A percentile compares a stretch with the other conserved stretches of the same genome.
phyloP scores from a whole-genome alignment of 441 rosid genomes.

The Pelargonium cotyledonis region DNA sequence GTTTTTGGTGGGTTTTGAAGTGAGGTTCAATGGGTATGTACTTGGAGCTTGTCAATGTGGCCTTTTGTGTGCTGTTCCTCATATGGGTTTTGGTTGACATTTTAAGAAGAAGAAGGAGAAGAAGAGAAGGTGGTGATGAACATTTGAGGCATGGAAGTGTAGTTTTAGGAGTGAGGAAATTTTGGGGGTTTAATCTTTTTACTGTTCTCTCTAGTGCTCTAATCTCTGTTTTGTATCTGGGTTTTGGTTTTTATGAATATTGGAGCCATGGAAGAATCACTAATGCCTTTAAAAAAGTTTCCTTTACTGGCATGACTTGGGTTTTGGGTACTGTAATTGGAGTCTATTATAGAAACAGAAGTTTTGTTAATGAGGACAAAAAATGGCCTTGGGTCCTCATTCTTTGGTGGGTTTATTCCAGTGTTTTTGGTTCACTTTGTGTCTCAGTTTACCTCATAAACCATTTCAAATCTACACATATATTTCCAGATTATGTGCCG shows the following conservation, averaged over 20 bases:
- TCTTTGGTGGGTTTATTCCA: slow-evolving; percentile 49
- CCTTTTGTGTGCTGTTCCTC: slow-evolving; percentile 27
- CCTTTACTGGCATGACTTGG: slow-evolving; percentile 37
- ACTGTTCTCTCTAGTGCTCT: slow-evolving; percentile 25
- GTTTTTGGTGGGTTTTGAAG: slow-evolving; percentile 3
- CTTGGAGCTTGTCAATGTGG: slow-evolving; percentile 28
- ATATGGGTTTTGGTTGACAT: slow-evolving; percentile 29
- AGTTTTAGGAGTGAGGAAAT: slow-evolving; percentile 5
- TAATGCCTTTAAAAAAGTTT: slow-evolving; percentile 35
- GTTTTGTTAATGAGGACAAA: slow-evolving; percentile 32
- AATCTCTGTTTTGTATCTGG: slow-evolving; percentile 28
- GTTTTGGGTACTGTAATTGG: slow-evolving; percentile 30
- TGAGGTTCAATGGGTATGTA: slow-evolving; percentile 16
- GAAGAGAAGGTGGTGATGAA: slow-evolving; percentile 11
- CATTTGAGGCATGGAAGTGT: slow-evolving; percentile 1
- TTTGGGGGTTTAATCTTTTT: neutral
- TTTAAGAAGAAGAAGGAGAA: slow-evolving; percentile 16
- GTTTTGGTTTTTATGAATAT: slow-evolving; percentile 30
- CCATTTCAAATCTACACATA: slow-evolving; percentile 21
- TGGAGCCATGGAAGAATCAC: slow-evolving; percentile 15
- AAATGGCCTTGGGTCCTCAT: slow-evolving; percentile 44
- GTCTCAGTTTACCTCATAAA: slow-evolving; percentile 24
- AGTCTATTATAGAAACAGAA: slow-evolving; percentile 18
- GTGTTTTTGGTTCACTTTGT: slow-evolving; percentile 26
- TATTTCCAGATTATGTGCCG: slow-evolving; percentile 22